Evolutionary conservation across 2,329 filamentous ascomycete species (phyloP).

Genomic region (Trichoderma gracile): DNA sequence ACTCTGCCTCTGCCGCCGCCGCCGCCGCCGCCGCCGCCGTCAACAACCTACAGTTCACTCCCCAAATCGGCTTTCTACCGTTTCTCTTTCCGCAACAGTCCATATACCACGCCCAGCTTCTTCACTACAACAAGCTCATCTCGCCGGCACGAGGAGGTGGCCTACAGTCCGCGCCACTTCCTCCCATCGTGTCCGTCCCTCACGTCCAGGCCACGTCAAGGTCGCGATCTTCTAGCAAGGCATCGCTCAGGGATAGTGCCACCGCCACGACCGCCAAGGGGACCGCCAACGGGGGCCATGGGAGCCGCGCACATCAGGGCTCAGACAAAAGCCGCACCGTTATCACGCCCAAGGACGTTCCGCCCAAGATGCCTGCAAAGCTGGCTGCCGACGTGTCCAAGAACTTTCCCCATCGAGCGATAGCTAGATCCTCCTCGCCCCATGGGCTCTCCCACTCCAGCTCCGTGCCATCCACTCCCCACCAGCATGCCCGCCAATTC

Average conservation of each 20-base stretch:
- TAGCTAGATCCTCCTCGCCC: conserved; percentile 34
- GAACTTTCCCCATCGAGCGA: conserved; percentile 36
- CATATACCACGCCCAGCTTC: conserved; percentile 62
- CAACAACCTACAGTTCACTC: conserved; percentile 40
- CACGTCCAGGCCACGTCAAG: conserved; percentile 58
- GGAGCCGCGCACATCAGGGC: conserved; percentile 60
- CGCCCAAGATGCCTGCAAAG: conserved; percentile 53
- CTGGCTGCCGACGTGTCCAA: conserved; percentile 40
- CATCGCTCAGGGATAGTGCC: conserved; percentile 54
- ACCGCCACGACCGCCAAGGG: conserved; percentile 47
- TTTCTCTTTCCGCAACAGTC: conserved; percentile 61
- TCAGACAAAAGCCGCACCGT: conserved; percentile 62
- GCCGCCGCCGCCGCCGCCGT: conserved; percentile 33
- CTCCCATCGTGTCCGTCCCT: conserved; percentile 56
- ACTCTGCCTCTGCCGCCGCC: conserved; percentile 31
- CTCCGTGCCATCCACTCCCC: conserved; percentile 90
- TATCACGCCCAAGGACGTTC: conserved; percentile 59
- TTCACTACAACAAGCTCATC: conserved; percentile 66
- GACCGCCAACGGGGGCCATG: conserved; percentile 59
- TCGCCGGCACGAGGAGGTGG: conserved; percentile 56
- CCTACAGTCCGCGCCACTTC: conserved; percentile 57
- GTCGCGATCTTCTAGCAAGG: conserved; percentile 61
- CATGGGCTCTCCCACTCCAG: conserved; percentile 63
- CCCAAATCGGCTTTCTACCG: conserved; percentile 56
- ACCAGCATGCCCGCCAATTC: conserved; percentile 82